Base-by-base conservation (phyloP, 1,284 basidiomycete genomes). In the Ceratobasidium theobromae region DNA sequence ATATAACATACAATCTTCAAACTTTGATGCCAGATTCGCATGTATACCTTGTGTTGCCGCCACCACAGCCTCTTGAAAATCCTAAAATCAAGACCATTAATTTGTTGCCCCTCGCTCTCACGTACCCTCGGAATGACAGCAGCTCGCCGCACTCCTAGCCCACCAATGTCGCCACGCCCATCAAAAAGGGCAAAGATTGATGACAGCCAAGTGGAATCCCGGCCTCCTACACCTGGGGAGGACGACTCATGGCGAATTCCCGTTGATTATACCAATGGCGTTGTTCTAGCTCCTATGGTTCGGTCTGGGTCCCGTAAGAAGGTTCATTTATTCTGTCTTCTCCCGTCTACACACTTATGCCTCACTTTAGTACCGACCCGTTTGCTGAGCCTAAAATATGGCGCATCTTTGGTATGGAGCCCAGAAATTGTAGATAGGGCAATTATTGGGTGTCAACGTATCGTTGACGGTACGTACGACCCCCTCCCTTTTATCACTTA, bases 371-470 rank as follows among this genome's bases (percentile, higher is more conserved):
- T 94, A 32, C 91, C 89, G 0, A 92, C 89, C 4, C 86, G 94
- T 41, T 76, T 96, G 16, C 88, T 94, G 70, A 87, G 93, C 6
- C 81, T 99, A 46, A 94, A 96, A 72, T 90, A 98, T 73, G 96
- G 96, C 1, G 96, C 96, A 1, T 87, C 88, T 14, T 82, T 99
- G 3, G 96, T 99, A 0, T 99, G 97, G 97, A 89, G 92, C 9
- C 97, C 96, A 0, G 97, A 99, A 75, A 90, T 94, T 49, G 90
- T 99, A 4, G 97, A 99, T 78, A 93, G 91, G 76, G 97, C 97
- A 12, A 95, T 99, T 67, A 81, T 99, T 49, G 92, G 95, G 65
- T 79, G 91, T 0, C 83, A 87, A 70, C 82, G 96, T 64, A 84
- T 81, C 23, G 93, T 98, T 12, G 87, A 98, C 80, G 85, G 94